Percentiles rank a stretch among this genome's conserved stretches.
Evolutionary conservation across 352 stramenopile genomes (phyloP).

Genomic region (Phytophthora kernoviae): DNA sequence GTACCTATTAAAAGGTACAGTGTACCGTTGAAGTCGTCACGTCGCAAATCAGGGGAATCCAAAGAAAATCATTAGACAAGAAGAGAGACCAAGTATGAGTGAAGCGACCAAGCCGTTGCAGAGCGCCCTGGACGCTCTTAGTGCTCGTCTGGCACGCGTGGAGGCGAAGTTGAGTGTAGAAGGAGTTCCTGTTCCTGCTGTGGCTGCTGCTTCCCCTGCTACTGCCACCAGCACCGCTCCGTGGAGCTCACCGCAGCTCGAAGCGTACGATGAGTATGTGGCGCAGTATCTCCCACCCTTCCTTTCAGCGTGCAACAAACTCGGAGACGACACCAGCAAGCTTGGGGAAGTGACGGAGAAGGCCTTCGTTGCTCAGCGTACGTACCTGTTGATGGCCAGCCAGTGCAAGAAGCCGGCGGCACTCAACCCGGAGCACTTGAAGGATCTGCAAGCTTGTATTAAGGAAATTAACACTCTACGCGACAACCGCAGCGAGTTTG

Average conservation of each 20-base stretch:
- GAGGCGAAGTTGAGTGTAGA: slow-evolving; percentile 80
- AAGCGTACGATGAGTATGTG: slow-evolving; percentile 93
- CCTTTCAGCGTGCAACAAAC: slow-evolving; percentile 66
- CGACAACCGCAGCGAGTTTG: slow-evolving; percentile 83
- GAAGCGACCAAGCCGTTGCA: slow-evolving; percentile 83
- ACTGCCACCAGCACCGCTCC: slow-evolving; percentile 14
- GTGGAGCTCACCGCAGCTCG: slow-evolving; percentile 71
- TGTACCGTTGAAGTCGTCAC: background rate
- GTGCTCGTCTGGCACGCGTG: slow-evolving; percentile 75
- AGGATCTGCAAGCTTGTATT: slow-evolving; percentile 74
- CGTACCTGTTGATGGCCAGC: slow-evolving; percentile 93
- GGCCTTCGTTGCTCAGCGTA: slow-evolving; percentile 89
- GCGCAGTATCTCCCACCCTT: slow-evolving; percentile 85
- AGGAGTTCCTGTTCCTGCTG: slow-evolving; percentile 15
- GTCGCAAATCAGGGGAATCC: slow-evolving; percentile 5
- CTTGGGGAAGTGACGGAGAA: slow-evolving; percentile 87
- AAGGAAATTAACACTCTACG: slow-evolving; percentile 83
- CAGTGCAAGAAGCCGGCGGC: slow-evolving; percentile 92
- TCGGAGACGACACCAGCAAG: slow-evolving; percentile 83
- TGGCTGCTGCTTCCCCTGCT: background rate
- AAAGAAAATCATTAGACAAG: slow-evolving; percentile 29
- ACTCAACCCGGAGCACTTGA: slow-evolving; percentile 71
- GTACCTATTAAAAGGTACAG: too few species aligned
- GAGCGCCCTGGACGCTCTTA: slow-evolving; percentile 79
- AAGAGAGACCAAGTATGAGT: slow-evolving; percentile 34